These are phyloP conservation scores for Trichoderma atrobrunneum DNA, from an alignment of 2,329 filamentous ascomycete genomes.

Conservation along the genomic window DNA sequence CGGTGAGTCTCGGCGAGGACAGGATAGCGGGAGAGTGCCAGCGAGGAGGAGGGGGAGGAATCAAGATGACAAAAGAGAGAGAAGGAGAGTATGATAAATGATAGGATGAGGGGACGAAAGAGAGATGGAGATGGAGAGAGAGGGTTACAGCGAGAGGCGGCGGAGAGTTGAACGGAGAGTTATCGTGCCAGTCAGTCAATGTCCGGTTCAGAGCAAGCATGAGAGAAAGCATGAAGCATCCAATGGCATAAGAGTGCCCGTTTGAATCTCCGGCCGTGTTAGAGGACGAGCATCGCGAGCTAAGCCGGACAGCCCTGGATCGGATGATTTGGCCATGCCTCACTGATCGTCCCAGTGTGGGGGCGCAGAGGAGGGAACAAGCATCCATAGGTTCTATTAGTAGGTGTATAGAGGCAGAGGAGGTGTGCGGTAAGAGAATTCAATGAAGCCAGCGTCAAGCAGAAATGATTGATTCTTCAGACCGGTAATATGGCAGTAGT, in stretches of 20 bases:
- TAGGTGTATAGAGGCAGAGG: neutral
- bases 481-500: neutral
- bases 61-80: neutral
- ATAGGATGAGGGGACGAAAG: neutral
- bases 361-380: neutral
- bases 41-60: neutral
- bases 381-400: neutral
- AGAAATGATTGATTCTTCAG: neutral
- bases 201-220: neutral
- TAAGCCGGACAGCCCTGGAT: slow-evolving; percentile 5
- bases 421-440: neutral
- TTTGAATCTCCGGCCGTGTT: neutral
- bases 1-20: slow-evolving; percentile 16
- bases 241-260: neutral
- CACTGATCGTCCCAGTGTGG: slow-evolving; percentile 17
- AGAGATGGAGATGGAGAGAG: neutral
- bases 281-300: neutral
- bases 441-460: neutral
- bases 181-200: neutral
- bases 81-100: neutral
- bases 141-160: neutral
- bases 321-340: slow-evolving; percentile 13
- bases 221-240: neutral
- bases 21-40: neutral
- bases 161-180: neutral